Evolutionary conservation across 2,329 filamentous ascomycete genomes (phyloP).

Genomic region (Penicillium capsulatum): DNA sequence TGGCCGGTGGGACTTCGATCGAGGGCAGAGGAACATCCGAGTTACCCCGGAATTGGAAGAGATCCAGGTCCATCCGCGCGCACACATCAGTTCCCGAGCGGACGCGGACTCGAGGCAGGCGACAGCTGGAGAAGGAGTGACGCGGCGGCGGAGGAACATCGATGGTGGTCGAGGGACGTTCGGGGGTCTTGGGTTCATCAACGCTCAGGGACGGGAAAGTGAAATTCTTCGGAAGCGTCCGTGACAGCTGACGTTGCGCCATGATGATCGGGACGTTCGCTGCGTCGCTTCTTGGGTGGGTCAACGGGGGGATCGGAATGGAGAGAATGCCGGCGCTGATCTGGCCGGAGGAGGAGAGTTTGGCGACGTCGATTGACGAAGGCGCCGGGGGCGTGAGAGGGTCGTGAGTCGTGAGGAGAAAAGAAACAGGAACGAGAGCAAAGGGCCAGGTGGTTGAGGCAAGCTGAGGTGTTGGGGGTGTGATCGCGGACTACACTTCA

Average conservation of each 20-base stretch:
- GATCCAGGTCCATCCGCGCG: constrained; percentile 33
- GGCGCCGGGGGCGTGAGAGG: constrained; percentile 15
- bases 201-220: constrained; percentile 36
- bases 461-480: constrained; percentile 15
- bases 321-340: neutral
- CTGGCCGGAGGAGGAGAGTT: constrained; percentile 6
- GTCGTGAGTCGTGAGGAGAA: constrained; percentile 24
- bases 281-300: neutral
- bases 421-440: constrained; percentile 18
- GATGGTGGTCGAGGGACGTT: constrained; percentile 37
- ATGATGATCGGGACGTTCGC: constrained; percentile 24
- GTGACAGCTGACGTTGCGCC: constrained; percentile 42
- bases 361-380: constrained; percentile 4
- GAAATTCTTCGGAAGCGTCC: constrained; percentile 47
- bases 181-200: constrained; percentile 42
- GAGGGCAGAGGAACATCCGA: constrained; percentile 43
- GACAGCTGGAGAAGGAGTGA: constrained; percentile 40
- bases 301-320: constrained; percentile 3
- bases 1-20: constrained; percentile 36
- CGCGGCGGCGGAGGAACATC: constrained; percentile 45
- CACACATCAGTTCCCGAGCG: constrained; percentile 38
- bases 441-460: constrained; percentile 11
- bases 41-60: constrained; percentile 30
- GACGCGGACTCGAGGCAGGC: constrained; percentile 39
- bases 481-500: constrained; percentile 8